Conservation (phyloP, 1,284 basidiomycete species). For the Earliella scabrosa region DNA sequence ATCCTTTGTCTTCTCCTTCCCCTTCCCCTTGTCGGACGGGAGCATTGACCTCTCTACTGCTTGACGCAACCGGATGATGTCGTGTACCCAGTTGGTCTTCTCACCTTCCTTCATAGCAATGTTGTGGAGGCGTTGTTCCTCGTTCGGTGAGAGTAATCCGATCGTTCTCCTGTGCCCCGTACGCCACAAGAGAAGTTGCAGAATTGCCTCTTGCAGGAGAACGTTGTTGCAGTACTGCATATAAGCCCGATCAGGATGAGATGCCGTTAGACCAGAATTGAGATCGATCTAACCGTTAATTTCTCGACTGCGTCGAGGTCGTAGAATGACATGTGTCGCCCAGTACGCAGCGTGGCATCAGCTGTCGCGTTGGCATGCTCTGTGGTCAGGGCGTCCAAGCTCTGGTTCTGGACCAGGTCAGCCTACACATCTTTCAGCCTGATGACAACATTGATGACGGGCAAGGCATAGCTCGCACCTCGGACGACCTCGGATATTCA, state of each 20-base stretch:
- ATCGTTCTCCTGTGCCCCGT: slow-evolving; percentile 54
- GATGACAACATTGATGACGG: not conserved
- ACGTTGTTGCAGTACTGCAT: slow-evolving; percentile 71
- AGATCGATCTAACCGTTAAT: slow-evolving; percentile 49
- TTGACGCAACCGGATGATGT: slow-evolving; percentile 49
- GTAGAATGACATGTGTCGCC: slow-evolving; percentile 36
- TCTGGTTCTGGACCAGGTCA: not conserved
- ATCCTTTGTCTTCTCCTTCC: slow-evolving; percentile 6
- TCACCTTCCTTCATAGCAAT: slow-evolving; percentile 49
- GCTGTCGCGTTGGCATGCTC: not conserved
- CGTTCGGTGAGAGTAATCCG: slow-evolving; percentile 49
- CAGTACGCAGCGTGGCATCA: not conserved
- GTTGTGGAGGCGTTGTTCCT: slow-evolving; percentile 59
- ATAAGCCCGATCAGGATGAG: slow-evolving; percentile 11
- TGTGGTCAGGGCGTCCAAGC: not conserved
- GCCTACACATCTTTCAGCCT: slow-evolving; percentile 5
- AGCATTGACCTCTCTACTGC: slow-evolving; percentile 30
- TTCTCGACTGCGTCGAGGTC: slow-evolving; percentile 57
- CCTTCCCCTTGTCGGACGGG: slow-evolving; percentile 16
- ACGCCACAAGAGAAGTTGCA: slow-evolving; percentile 74
- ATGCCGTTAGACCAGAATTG: not conserved
- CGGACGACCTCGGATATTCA: slow-evolving; percentile 5
- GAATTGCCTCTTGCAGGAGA: slow-evolving; percentile 67
- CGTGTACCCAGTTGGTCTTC: slow-evolving; percentile 69
- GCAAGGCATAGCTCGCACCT: slow-evolving; percentile 9